Conservation (phyloP, 2,329 filamentous ascomycete genomes). For the Pseudogymnoascus pannorum region DNA sequence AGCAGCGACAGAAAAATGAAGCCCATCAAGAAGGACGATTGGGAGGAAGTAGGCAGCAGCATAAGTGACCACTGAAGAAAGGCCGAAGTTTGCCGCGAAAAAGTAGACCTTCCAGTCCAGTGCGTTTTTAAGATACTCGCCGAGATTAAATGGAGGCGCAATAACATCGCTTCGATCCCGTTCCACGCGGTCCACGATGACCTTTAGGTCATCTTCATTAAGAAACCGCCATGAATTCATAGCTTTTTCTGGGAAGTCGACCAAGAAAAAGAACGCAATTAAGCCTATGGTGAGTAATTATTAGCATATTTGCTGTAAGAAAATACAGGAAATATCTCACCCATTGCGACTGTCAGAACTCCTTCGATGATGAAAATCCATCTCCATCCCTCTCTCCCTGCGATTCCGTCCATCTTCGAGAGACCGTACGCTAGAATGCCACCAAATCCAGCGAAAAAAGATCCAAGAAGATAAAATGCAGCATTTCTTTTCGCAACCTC, state of each 20-base stretch:
- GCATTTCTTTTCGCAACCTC: slow-evolving; percentile 23
- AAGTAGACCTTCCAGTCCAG: slow-evolving; percentile 51
- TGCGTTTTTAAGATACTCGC: slow-evolving; percentile 39
- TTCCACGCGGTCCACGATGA: slow-evolving; percentile 45
- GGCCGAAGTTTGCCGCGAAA: slow-evolving; percentile 54
- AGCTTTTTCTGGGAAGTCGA: slow-evolving; percentile 54
- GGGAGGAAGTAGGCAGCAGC: slow-evolving; percentile 71
- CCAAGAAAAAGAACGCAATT: slow-evolving; percentile 47
- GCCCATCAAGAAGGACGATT: slow-evolving; percentile 56
- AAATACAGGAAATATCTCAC: background rate
- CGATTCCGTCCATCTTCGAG: slow-evolving; percentile 41
- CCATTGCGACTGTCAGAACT: background rate
- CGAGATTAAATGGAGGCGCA: slow-evolving; percentile 38
- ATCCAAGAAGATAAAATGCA: slow-evolving; percentile 45
- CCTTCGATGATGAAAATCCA: slow-evolving; percentile 45
- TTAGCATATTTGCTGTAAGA: background rate
- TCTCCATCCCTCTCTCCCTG: slow-evolving; percentile 45
- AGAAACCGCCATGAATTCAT: slow-evolving; percentile 40
- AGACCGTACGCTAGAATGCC: slow-evolving; percentile 47
- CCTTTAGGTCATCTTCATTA: slow-evolving; percentile 39
- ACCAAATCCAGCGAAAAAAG: slow-evolving; percentile 44
- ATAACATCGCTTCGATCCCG: slow-evolving; percentile 47
- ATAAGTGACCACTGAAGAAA: slow-evolving; percentile 63
- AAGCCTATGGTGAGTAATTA: slow-evolving; percentile 17
- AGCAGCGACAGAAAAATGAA: slow-evolving; percentile 43